Base-by-base conservation (phyloP, 1,139 yeast genomes). In the Blastobotrys malaysiensis region DNA sequence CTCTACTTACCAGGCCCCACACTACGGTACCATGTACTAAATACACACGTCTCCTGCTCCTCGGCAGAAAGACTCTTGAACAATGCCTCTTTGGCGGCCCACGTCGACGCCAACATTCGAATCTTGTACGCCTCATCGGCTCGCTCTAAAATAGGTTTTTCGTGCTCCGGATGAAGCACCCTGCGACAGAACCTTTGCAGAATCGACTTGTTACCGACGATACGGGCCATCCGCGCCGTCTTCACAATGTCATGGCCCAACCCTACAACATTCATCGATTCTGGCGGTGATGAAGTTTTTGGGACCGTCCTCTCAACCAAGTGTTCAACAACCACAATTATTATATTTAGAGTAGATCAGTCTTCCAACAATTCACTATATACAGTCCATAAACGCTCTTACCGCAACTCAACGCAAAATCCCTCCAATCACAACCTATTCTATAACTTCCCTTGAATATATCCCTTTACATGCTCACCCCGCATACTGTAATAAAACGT, bases 81-180 rank as follows among this genome's bases (percentile, higher is more conserved):
- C 5, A 86, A 66, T 0, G 95, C 93, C 63, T 87, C 96, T 63
- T 87, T 88, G 24, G 80, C 73, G 7, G 91, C 86, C 95, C 95
- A 87, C 9, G 78, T 71, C 0, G 85, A 83, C 0, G 90, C 80
- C 20, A 87, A 65, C 13, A 75, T 52, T 39, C 57, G 57, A 5
- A 57, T 52, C 39, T 54, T 36, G 20, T 52, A 19, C 31, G 52
- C 51, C n/a, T 24, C 26, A 22, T 45, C 52, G 21, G 24, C 43
- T 24, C 11, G 50, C 3, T 64, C 51, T 56, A 80, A 78, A 14
- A 51, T 59, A 0, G 80, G 78, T 31, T 73, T 60, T 63, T 82
- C 87, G 54, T 74, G 67, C 3, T 59, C 58, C 0, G 77, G 77
- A 65, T 85, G 82, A 31, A 85, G 73, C 9, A 85, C 72, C 43